These are phyloP conservation scores for Trichoderma semiorbis DNA, from an alignment of 2,329 filamentous ascomycete species.

Conservation along the genomic window DNA sequence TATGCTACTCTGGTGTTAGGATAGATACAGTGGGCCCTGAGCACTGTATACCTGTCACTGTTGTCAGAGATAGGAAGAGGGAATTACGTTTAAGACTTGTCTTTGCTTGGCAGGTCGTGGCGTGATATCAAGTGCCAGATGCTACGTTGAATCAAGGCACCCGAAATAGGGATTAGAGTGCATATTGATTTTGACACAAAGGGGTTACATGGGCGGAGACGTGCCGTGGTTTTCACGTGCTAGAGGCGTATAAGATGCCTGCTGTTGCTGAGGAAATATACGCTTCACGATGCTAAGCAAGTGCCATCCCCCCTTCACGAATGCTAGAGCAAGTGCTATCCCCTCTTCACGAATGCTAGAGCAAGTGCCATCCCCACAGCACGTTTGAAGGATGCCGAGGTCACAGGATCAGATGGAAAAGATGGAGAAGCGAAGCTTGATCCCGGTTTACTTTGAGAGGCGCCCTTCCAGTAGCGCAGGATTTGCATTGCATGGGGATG, in stretches of 20 bases:
- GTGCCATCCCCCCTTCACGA: not conserved
- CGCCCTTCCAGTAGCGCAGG: not conserved
- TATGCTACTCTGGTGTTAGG: not conserved
- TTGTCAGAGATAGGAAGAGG: not conserved
- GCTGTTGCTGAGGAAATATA: not conserved
- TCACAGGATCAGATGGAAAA: not conserved
- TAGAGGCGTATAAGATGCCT: not conserved
- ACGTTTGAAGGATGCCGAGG: not conserved
- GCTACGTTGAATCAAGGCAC: not conserved
- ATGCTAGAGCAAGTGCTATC: not conserved
- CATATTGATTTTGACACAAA: not conserved
- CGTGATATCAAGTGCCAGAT: not conserved
- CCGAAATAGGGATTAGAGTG: not conserved
- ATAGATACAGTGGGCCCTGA: not conserved
- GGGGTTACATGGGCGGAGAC: not conserved
- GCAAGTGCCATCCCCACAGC: not conserved
- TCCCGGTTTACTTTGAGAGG: not conserved
- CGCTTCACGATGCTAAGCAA: not conserved
- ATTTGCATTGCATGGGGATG: not conserved
- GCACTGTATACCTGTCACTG: not conserved
- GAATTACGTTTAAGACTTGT: not conserved
- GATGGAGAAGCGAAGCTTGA: not conserved
- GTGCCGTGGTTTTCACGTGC: not conserved
- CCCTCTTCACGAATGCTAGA: not conserved
- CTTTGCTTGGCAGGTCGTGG: not conserved